These are phyloP conservation scores for Salvia sclarea DNA, from an alignment of 305 asterid genomes.

Conservation along the genomic window DNA sequence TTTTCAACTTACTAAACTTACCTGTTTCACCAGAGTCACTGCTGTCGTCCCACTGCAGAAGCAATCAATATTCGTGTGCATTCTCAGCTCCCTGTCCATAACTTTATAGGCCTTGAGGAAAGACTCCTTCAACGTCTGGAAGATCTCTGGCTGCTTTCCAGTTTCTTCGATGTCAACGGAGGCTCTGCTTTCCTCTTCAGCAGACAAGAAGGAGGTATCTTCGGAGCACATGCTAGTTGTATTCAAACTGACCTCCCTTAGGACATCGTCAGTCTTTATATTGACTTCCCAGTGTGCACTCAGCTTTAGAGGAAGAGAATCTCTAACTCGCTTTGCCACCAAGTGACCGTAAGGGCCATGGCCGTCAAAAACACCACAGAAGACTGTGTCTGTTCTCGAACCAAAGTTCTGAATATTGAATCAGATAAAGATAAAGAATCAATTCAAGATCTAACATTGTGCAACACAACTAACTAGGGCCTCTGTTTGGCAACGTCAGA, in stretches of 20 bases:
- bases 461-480: conserved; percentile 7
- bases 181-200: conserved; percentile 53
- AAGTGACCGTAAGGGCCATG: conserved; percentile 92
- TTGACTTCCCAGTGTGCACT: conserved; percentile 78
- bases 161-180: conserved; percentile 57
- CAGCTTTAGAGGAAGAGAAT: conserved; percentile 77
- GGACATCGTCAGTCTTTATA: conserved; percentile 56
- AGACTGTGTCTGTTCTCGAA: conserved; percentile 74
- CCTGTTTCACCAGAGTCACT: conserved; percentile 85
- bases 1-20: conserved; percentile 10
- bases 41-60: conserved; percentile 94
- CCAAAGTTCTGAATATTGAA: conserved; percentile 74
- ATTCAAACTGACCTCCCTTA: conserved; percentile 55
- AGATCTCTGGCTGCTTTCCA: conserved; percentile 55
- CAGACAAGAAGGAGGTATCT: conserved; percentile 50
- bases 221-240: conserved; percentile 53
- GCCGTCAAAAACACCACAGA: conserved; percentile 97
- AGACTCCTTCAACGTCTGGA: conserved; percentile 69
- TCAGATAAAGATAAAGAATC: conserved; percentile 27
- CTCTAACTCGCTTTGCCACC: conserved; percentile 90
- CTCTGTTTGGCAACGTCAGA: neutral
- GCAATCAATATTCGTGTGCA: conserved; percentile 67
- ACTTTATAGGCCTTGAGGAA: conserved; percentile 77
- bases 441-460: conserved; percentile 2
- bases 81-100: conserved; percentile 82